phyloP scores from a whole-genome alignment of 169 alveolate species.

The Plasmodium chabaudi region DNA sequence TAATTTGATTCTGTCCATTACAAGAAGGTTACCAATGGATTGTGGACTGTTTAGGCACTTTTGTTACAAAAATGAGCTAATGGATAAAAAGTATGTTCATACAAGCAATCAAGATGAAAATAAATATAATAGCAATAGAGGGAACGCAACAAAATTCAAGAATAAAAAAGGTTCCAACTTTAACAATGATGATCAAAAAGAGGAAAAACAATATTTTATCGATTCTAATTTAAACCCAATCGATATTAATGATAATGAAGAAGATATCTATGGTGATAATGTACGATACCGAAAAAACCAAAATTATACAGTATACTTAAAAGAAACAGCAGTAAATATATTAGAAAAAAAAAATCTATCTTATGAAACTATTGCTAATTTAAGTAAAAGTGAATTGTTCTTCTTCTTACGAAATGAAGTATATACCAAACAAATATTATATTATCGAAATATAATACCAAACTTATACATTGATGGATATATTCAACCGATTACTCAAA shows the following conservation, averaged over 20 bases:
- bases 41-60: slow-evolving; percentile 51
- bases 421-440: slow-evolving; percentile 63
- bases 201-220: neutral
- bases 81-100: slow-evolving; percentile 22
- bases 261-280: neutral
- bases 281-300: slow-evolving; percentile 18
- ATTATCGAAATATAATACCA: slow-evolving; percentile 53
- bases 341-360: slow-evolving; percentile 59
- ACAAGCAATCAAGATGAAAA: neutral
- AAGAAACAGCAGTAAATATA: slow-evolving; percentile 55
- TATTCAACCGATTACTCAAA: slow-evolving; percentile 68
- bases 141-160: neutral
- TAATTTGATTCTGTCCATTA: slow-evolving; percentile 69
- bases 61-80: slow-evolving; percentile 54
- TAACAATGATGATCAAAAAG: slow-evolving; percentile 7
- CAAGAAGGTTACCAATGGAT: slow-evolving; percentile 50
- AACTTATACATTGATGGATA: slow-evolving; percentile 59
- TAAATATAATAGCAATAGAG: neutral
- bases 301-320: slow-evolving; percentile 57
- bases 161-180: slow-evolving; percentile 4
- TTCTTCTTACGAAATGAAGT: slow-evolving; percentile 66
- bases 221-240: too few species aligned
- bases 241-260: neutral
- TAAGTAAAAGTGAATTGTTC: slow-evolving; percentile 53
- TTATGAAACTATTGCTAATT: slow-evolving; percentile 36